Conservation (phyloP, 83 land plant species). For the Isoetes engelmannii region DNA sequence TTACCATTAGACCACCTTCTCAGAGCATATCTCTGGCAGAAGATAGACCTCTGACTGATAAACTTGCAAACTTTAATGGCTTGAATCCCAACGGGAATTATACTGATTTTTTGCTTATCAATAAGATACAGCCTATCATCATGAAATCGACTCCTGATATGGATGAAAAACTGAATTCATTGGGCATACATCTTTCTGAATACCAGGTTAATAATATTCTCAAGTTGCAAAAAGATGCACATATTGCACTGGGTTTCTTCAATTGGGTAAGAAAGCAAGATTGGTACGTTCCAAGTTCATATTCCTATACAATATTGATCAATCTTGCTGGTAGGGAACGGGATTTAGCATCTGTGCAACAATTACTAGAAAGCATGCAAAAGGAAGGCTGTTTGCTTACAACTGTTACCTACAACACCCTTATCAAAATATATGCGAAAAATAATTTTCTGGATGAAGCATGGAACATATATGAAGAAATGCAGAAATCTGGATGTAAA, state of each 20-base stretch:
- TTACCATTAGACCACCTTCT: no score
- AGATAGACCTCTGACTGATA: no score
- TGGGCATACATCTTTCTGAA: no score
- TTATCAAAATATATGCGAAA: slow-evolving; percentile 47
- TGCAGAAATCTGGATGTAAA: slow-evolving; percentile 33
- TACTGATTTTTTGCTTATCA: no score
- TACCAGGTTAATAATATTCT: slow-evolving; percentile 41
- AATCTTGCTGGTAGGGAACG: slow-evolving; percentile 31
- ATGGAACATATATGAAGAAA: slow-evolving; percentile 60
- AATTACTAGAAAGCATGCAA: slow-evolving; percentile 51
- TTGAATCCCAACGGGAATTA: no score
- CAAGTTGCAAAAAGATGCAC: slow-evolving; percentile 35
- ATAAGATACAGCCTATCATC: no score
- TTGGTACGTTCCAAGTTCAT: slow-evolving; percentile 48
- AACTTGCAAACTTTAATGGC: no score
- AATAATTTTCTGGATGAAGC: slow-evolving; percentile 52
- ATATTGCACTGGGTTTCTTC: slow-evolving; percentile 50
- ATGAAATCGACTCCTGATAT: no score
- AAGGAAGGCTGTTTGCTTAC: slow-evolving; percentile 30
- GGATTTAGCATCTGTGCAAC: slow-evolving; percentile 43
- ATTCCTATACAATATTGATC: slow-evolving; percentile 42
- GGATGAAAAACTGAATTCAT: no score
- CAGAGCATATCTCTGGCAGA: no score
- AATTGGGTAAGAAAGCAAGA: slow-evolving; percentile 67
- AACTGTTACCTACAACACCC: slow-evolving; percentile 41